Conservation (phyloP, 768 basidiomycete species). For the Phaeotremella skinneri region DNA sequence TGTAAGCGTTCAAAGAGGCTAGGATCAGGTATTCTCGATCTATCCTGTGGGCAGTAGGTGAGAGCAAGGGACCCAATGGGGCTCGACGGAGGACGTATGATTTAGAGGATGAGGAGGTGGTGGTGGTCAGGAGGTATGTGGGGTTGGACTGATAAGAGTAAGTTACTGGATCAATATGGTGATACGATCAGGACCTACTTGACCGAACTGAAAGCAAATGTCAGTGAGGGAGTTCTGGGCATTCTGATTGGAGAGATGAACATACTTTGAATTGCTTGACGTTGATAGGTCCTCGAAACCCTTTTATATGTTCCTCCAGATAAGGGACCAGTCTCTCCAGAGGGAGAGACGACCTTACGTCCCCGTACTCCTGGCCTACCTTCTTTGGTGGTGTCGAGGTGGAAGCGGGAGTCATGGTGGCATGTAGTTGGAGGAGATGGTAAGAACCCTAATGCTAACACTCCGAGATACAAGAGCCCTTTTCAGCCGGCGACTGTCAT, state of each 20-base stretch:
- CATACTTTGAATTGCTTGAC: conserved; percentile 91
- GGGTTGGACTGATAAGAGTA: conserved; percentile 72
- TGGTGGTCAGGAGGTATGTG: conserved; percentile 86
- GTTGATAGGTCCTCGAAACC: conserved; percentile 63
- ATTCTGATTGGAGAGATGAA: conserved; percentile 11
- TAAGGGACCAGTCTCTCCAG: conserved; percentile 51
- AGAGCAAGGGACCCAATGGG: conserved; percentile 80
- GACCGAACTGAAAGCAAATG: conserved; percentile 66
- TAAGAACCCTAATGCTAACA: too few species aligned
- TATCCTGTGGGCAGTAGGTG: conserved; percentile 88
- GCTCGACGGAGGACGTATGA: conserved; percentile 88
- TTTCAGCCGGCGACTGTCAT: neutral
- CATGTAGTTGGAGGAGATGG: too few species aligned
- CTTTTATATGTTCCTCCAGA: conserved; percentile 60
- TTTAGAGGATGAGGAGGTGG: conserved; percentile 63
- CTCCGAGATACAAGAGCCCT: too few species aligned
- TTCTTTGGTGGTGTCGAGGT: conserved; percentile 1
- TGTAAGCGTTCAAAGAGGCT: conserved; percentile 71
- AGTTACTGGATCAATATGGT: neutral
- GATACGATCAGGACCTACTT: conserved; percentile 58
- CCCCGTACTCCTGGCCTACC: conserved; percentile 31
- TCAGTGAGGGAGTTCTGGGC: neutral
- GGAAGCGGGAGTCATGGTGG: too few species aligned
- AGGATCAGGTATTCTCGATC: conserved; percentile 89
- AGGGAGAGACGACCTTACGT: conserved; percentile 31